Percentiles rank a stretch among this genome's conserved stretches.
Evolutionary conservation across 495 filamentous ascomycete genomes (phyloP).

Genomic region (Tuber magnatum): DNA sequence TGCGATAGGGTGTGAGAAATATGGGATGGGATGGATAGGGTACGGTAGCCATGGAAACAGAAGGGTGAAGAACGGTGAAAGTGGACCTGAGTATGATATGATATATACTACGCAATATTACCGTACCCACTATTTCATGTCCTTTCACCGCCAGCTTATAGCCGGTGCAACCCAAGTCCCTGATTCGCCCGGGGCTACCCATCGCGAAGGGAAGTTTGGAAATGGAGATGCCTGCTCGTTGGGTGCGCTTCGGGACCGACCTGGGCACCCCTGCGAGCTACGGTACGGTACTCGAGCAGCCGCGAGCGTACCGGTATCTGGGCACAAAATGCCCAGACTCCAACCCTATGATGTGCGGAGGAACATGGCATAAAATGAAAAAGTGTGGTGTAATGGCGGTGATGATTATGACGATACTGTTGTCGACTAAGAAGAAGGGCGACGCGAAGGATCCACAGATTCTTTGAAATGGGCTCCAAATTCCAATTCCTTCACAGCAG

Average conservation of each 20-base stretch:
- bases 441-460: not conserved
- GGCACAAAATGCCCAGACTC: not conserved
- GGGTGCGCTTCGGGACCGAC: not conserved
- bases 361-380: not conserved
- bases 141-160: slow-evolving; percentile 32
- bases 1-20: slow-evolving; percentile 27
- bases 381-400: not conserved
- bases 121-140: slow-evolving; percentile 17
- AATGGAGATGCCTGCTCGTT: not conserved
- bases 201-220: not conserved
- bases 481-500: not conserved
- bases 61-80: not conserved
- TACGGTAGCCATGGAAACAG: slow-evolving; percentile 16
- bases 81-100: slow-evolving; percentile 28
- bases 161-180: not conserved
- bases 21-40: slow-evolving; percentile 33
- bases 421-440: not conserved
- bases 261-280: not conserved
- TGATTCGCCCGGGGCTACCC: not conserved
- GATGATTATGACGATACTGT: not conserved
- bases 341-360: not conserved
- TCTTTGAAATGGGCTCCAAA: not conserved
- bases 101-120: slow-evolving; percentile 39
- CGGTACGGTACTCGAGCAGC: not conserved
- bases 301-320: not conserved